Evolutionary conservation across 345 rosid species (phyloP), one percentile per base, ranked within the genome.

Genomic region (Dipteronia dyeriana): DNA sequence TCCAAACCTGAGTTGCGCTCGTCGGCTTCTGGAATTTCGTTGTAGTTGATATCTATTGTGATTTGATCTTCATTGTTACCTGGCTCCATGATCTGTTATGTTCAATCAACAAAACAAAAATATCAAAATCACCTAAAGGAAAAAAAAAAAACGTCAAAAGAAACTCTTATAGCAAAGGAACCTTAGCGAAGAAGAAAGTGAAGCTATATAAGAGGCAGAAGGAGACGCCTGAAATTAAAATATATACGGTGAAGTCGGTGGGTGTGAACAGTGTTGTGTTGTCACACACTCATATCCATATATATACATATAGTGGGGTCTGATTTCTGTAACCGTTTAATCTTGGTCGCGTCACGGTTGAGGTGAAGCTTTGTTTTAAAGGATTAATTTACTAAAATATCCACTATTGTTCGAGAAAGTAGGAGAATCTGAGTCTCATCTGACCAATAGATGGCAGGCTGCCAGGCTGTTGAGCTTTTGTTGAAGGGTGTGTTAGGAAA

Each of bases 21-120:
- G n/a, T 13, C 53, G 23, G 31, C 31, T 29, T 81, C 38, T 17
- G 76, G 31, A 19, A 75, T 79, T 34, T 81, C 85, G 12, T 71
- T 70, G 72, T 75, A 26, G 43, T 77, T 82, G 16, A 76, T 43
- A 20, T 45, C 25, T 5, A 59, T 66, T 13, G 67, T 19, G 43
- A 38, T 16, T 57, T 70, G 71, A 5, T 71, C 29, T 51, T 75
- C 16, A 7, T 25, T 65, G 10, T 38, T 38, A 76, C 23, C 49
- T 68, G 23, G 71, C 47, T 13, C 62, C 78, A 76, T 75, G 31
- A 29, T 29, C 14, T 29, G 71, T 19, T 31, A 16, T 29, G 0
- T 12, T n/a, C 31, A 2, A 29, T 29, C 31, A 29, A 29, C 31
- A 29, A 29, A 29, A 29, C 31, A 29, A 29, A 26, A 26, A 26